Conservation (phyloP, 495 filamentous ascomycete genomes). For the Chlorociboria aeruginascens region DNA sequence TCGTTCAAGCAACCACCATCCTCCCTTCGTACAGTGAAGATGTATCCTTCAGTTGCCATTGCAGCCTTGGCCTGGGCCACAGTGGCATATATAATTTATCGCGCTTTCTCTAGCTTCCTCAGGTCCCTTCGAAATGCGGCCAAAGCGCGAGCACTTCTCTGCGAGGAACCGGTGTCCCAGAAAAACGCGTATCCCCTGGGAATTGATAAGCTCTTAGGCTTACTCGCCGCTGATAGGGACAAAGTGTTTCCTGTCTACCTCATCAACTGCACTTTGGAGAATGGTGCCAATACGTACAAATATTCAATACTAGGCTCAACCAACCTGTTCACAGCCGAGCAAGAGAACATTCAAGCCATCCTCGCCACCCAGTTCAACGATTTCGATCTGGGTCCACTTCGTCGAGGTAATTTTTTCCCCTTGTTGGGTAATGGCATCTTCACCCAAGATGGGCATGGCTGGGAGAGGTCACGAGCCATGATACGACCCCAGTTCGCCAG, state of each 20-base stretch:
- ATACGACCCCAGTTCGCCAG: conserved; percentile 31
- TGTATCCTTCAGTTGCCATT: too few species aligned
- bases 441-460: conserved; percentile 49
- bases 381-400: conserved; percentile 41
- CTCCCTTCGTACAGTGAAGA: too few species aligned
- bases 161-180: conserved; percentile 10
- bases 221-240: conserved; percentile 15
- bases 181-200: conserved; percentile 9
- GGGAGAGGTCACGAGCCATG: conserved; percentile 36
- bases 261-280: conserved; percentile 13
- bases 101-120: background rate
- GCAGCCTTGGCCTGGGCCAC: too few species aligned
- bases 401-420: conserved; percentile 35
- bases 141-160: conserved; percentile 7
- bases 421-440: conserved; percentile 63
- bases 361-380: conserved; percentile 50
- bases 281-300: conserved; percentile 12
- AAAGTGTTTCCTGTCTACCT: conserved; percentile 18
- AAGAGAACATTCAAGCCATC: conserved; percentile 51
- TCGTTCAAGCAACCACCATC: too few species aligned
- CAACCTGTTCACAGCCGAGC: conserved; percentile 29
- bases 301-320: conserved; percentile 7
- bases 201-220: conserved; percentile 15
- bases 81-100: conserved; percentile 4
- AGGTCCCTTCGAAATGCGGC: background rate